These are phyloP conservation scores for Schrenkiella parvula DNA, from an alignment of 345 rosid genomes.

Conservation along the genomic window DNA sequence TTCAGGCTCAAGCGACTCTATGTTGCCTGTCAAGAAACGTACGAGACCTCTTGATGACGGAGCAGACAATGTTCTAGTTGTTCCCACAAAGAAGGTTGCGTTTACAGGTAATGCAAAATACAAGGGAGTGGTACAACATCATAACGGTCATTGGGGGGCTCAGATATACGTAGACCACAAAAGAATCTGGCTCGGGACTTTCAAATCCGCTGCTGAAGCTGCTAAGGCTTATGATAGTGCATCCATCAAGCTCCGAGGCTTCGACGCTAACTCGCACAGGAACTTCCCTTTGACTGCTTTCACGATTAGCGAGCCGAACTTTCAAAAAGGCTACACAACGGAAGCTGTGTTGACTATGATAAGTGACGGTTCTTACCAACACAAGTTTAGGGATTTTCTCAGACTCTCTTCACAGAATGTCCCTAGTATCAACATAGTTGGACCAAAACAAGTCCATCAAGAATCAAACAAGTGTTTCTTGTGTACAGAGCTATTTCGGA, in stretches of 20 bases:
- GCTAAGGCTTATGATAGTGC: conserved; percentile 63
- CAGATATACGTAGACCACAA: conserved; percentile 43
- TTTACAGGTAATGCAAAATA: not conserved
- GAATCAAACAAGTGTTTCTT: not conserved
- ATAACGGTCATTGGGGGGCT: conserved; percentile 55
- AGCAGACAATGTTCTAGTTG: no score
- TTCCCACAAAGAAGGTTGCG: no score
- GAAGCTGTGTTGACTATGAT: conserved; percentile 55
- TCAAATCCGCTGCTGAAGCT: conserved; percentile 48
- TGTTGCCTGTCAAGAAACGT: no score
- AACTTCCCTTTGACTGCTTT: conserved; percentile 48
- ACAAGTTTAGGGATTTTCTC: conserved; percentile 41
- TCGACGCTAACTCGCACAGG: conserved; percentile 42
- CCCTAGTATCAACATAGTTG: not conserved
- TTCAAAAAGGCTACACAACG: conserved; percentile 30
- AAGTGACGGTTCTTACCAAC: conserved; percentile 57
- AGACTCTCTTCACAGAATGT: conserved; percentile 22
- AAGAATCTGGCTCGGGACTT: conserved; percentile 54
- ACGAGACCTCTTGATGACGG: no score
- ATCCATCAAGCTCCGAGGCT: conserved; percentile 38
- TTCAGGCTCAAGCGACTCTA: no score
- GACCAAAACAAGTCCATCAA: not conserved
- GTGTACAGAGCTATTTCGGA: conserved; percentile 39
- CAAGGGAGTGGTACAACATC: conserved; percentile 55
- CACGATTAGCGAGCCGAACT: conserved; percentile 43